Conservation (phyloP, 164 flowering plant species). For the Dillenia turbinata region DNA sequence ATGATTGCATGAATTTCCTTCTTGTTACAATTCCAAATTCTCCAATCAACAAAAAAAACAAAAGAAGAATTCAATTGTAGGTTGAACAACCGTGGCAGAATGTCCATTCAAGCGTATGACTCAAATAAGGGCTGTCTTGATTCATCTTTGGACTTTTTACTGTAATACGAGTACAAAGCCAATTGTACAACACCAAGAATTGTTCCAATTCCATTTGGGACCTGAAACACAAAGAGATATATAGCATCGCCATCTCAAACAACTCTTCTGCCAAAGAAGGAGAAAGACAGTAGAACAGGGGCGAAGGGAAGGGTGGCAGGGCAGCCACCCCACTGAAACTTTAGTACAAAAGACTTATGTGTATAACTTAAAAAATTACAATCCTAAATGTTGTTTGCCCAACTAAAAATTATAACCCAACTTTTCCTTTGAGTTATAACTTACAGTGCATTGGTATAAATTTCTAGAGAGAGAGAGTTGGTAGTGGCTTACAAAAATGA, state of each 20-base stretch:
- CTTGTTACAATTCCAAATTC: not conserved
- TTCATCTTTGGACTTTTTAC: slow-evolving; percentile 11
- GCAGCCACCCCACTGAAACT: too few species aligned
- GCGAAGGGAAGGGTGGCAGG: too few species aligned
- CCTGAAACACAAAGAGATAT: slow-evolving; percentile 14
- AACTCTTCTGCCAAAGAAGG: too few species aligned
- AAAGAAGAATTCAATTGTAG: not conserved
- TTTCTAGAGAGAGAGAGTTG: too few species aligned
- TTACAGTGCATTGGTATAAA: too few species aligned
- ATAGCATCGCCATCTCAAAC: too few species aligned
- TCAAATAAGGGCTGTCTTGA: slow-evolving; percentile 22
- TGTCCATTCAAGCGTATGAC: slow-evolving; percentile 14
- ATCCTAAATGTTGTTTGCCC: too few species aligned
- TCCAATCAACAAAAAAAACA: not conserved
- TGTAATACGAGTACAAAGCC: slow-evolving; percentile 25
- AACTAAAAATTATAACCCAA: too few species aligned
- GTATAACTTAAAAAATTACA: too few species aligned
- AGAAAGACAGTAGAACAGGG: too few species aligned
- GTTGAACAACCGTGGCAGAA: not conserved
- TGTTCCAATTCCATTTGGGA: slow-evolving; percentile 47
- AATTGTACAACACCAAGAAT: slow-evolving; percentile 33
- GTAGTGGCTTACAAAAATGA: slow-evolving; percentile 39
- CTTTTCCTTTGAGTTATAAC: too few species aligned
- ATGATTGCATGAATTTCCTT: not conserved
- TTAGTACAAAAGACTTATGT: too few species aligned